Conservation (phyloP, 257 asterid species). For the Leptodermis oblonga region DNA sequence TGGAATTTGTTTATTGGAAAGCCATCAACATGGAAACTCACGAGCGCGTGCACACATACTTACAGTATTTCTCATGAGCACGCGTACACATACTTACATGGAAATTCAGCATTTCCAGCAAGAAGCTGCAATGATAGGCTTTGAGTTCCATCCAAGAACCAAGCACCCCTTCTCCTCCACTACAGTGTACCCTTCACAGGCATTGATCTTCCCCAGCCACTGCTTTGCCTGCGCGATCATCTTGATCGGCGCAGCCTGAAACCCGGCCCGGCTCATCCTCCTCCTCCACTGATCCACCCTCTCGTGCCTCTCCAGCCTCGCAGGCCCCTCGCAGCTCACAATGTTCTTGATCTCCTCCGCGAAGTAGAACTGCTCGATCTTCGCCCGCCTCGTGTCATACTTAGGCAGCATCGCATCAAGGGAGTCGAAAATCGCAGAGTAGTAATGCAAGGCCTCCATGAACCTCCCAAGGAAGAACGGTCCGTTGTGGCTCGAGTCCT, state of each 20-base stretch:
- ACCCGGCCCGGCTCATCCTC: conserved; percentile 90
- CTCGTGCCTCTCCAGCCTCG: conserved; percentile 72
- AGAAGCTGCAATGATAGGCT: conserved; percentile 79
- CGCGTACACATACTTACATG: not conserved
- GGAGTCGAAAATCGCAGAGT: conserved; percentile 72
- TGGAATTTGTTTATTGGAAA: too few relatives aligned
- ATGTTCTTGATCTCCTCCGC: conserved; percentile 83
- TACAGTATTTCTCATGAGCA: too few relatives aligned
- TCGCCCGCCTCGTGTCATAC: conserved; percentile 65
- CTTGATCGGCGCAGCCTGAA: conserved; percentile 54
- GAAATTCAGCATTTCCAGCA: conserved; percentile 79
- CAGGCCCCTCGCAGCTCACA: conserved; percentile 76
- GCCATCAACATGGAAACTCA: too few relatives aligned
- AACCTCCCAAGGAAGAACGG: conserved; percentile 75
- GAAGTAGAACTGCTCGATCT: conserved; percentile 74
- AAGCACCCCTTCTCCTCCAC: conserved; percentile 82
- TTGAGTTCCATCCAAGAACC: conserved; percentile 86
- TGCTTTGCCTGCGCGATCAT: conserved; percentile 60
- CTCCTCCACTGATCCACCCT: conserved; percentile 83
- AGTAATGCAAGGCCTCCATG: conserved; percentile 77
- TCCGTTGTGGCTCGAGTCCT: conserved; percentile 77
- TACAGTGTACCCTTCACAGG: conserved; percentile 60
- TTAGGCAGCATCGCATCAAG: conserved; percentile 67
- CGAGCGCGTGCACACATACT: too few relatives aligned
- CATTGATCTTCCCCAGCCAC: conserved; percentile 48